phyloP scores from a whole-genome alignment of 352 stramenopile genomes.

The Globisporangium yorkense region DNA sequence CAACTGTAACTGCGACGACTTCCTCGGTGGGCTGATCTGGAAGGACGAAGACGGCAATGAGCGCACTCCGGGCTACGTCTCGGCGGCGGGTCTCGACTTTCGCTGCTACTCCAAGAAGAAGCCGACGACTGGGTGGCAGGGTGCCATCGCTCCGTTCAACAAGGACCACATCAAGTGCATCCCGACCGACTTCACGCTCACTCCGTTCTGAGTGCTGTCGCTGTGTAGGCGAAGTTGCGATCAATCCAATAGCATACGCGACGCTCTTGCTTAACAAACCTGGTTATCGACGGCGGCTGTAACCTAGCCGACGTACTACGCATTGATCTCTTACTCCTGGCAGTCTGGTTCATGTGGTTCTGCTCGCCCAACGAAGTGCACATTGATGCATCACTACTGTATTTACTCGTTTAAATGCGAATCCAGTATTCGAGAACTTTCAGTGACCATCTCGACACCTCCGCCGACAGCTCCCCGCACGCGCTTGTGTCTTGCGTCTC shows the following conservation, averaged over 20 bases:
- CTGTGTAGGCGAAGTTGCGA: too few relatives aligned
- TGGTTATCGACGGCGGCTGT: too few relatives aligned
- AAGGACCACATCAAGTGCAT: not conserved
- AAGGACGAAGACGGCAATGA: not conserved
- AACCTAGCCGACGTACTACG: too few relatives aligned
- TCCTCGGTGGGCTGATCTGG: not conserved
- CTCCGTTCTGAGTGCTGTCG: not conserved
- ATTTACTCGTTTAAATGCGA: too few relatives aligned
- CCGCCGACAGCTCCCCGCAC: too few relatives aligned
- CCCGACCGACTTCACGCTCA: not conserved
- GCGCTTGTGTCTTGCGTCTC: too few relatives aligned
- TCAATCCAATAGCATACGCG: not conserved
- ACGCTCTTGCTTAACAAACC: not conserved
- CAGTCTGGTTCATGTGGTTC: too few relatives aligned
- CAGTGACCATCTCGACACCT: too few relatives aligned
- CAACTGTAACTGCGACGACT: not conserved
- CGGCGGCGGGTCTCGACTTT: not conserved
- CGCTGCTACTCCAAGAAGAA: not conserved
- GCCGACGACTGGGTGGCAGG: not conserved
- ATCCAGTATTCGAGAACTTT: too few relatives aligned
- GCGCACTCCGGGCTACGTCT: not conserved
- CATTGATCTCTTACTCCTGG: too few relatives aligned
- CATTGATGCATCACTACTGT: too few relatives aligned
- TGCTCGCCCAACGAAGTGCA: too few relatives aligned
- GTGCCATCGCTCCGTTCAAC: not conserved